Percentiles rank a stretch among this genome's conserved stretches.
Conservation (phyloP, 2,329 filamentous ascomycete species). For the Diplodia sapinea region DNA sequence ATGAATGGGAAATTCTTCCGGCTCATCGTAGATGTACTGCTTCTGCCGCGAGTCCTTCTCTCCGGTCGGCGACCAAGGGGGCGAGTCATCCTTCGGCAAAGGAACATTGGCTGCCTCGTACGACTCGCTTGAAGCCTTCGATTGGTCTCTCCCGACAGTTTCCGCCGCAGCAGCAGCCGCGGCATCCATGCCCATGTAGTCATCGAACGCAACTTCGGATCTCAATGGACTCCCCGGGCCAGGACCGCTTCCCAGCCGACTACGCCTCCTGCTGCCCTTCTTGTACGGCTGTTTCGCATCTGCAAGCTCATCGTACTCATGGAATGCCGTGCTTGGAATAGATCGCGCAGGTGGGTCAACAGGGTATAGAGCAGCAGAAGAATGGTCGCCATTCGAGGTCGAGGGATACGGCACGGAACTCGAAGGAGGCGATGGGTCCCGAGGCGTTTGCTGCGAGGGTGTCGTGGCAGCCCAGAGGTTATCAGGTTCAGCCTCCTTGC, state of each 20-base stretch:
- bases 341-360: constrained; percentile 26
- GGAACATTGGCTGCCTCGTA: constrained; percentile 26
- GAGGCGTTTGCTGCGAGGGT: background rate
- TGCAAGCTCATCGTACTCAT: constrained; percentile 43
- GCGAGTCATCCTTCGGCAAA: constrained; percentile 26
- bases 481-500: constrained; percentile 14
- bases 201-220: constrained; percentile 50
- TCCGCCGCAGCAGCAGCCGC: background rate
- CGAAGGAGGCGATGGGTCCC: background rate
- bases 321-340: constrained; percentile 44
- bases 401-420: constrained; percentile 5
- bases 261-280: constrained; percentile 53
- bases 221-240: constrained; percentile 24
- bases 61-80: constrained; percentile 2
- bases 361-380: background rate
- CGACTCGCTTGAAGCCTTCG: constrained; percentile 15
- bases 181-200: constrained; percentile 45
- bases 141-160: background rate
- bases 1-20: constrained; percentile 8
- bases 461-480: constrained; percentile 5
- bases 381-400: constrained; percentile 9
- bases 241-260: constrained; percentile 44
- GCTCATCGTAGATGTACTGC: constrained; percentile 27
- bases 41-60: constrained; percentile 13
- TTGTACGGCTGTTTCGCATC: constrained; percentile 52